These are phyloP conservation scores for Coemansia sp. DNA, from an alignment of 192 early-diverging fungal species.

Conservation along the genomic window DNA sequence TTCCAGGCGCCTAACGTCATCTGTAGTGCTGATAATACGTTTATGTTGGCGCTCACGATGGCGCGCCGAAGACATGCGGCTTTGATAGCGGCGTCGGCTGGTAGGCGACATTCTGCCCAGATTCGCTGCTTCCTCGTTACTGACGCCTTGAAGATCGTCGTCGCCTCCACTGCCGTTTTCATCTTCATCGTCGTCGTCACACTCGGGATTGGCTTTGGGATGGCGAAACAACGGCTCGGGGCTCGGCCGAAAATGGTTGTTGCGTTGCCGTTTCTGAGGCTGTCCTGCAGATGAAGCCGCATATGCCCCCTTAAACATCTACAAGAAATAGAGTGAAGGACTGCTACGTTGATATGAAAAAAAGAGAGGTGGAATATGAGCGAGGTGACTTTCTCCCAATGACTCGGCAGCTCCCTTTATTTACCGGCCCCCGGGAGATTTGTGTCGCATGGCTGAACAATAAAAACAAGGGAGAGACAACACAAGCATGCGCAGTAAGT, in stretches of 20 bases:
- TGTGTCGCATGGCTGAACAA: too few relatives aligned
- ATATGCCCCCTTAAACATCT: not conserved
- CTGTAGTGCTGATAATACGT: not conserved
- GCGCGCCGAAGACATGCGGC: slow-evolving; percentile 13
- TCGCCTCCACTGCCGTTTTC: not conserved
- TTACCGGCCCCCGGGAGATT: too few relatives aligned
- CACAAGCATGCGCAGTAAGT: not conserved
- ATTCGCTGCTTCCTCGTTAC: not conserved
- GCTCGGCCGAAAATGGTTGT: not conserved
- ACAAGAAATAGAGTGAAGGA: not conserved
- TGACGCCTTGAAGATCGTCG: not conserved
- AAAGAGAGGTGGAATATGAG: not conserved
- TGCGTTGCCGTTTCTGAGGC: slow-evolving; percentile 1
- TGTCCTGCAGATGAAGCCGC: not conserved
- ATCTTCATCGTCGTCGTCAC: not conserved
- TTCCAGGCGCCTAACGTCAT: slow-evolving; percentile 5
- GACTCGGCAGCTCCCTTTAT: too few relatives aligned
- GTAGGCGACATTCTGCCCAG: slow-evolving; percentile 11
- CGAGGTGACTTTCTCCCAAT: not conserved
- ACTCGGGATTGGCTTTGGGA: not conserved
- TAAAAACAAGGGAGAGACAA: not conserved
- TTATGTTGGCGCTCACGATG: slow-evolving; percentile 16
- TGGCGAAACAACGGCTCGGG: not conserved
- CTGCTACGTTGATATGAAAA: not conserved
- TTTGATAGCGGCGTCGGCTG: slow-evolving; percentile 11